Conservation (phyloP, 768 basidiomycete species). For the Pisolithus tinctorius region DNA sequence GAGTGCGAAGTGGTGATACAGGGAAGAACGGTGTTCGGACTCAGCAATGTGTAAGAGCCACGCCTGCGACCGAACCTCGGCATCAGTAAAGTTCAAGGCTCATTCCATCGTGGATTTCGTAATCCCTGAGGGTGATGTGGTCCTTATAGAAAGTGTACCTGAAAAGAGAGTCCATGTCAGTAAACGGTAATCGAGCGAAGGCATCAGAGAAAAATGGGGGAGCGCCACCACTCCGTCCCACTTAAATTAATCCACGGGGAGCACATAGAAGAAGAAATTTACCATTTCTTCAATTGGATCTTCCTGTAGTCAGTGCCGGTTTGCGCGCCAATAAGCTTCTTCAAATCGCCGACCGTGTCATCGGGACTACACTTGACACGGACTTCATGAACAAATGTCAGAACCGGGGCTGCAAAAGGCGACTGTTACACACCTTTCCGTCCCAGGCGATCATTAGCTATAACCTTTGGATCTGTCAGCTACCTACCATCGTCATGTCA, state of each 20-base stretch:
- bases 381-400: conserved; percentile 42
- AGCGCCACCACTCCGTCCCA: not conserved
- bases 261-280: not conserved
- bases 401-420: not conserved
- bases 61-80: not conserved
- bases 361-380: conserved; percentile 93
- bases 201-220: not conserved
- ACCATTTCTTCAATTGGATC: conserved; percentile 98
- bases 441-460: conserved; percentile 93
- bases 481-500: not conserved
- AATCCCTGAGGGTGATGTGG: conserved; percentile 88
- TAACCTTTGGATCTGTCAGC: conserved; percentile 47
- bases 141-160: conserved; percentile 98
- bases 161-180: conserved; percentile 2
- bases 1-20: not conserved
- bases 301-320: conserved; percentile 81
- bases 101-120: conserved; percentile 91
- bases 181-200: not conserved
- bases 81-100: conserved; percentile 84
- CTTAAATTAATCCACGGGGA: not conserved
- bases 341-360: conserved; percentile 96
- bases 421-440: conserved; percentile 65
- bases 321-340: conserved; percentile 95
- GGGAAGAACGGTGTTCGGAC: not conserved
- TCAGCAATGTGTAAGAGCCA: conserved; percentile 1